Percentiles rank a stretch among this genome's conserved stretches.
phyloP scores from a whole-genome alignment of 306 rosid genomes.

The Trichosanthes truncata region DNA sequence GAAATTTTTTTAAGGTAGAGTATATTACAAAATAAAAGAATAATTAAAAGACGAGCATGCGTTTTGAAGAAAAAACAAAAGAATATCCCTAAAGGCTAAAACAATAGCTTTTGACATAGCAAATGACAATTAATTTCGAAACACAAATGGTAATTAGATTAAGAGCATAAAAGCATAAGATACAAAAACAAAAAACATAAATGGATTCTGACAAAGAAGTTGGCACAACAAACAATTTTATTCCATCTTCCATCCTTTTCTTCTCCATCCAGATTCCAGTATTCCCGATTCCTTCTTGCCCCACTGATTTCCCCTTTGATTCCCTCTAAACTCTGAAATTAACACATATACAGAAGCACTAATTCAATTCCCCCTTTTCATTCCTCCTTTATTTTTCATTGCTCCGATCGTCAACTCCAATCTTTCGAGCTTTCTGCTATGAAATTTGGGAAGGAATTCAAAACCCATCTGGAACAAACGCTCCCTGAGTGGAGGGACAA shows the following conservation, averaged over 20 bases:
- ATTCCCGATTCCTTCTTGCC: slow-evolving; percentile 7
- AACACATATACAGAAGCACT: no score
- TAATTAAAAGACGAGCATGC: no score
- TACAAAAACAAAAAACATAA: background rate
- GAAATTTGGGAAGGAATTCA: slow-evolving; percentile 95
- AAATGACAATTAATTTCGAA: background rate
- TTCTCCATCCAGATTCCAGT: background rate
- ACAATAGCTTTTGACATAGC: background rate
- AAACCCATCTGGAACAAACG: slow-evolving; percentile 75
- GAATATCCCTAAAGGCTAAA: background rate
- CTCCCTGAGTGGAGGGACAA: slow-evolving; percentile 99
- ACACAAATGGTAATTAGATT: background rate
- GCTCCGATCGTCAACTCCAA: background rate
- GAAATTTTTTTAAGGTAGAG: no score
- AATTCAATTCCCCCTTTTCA: background rate
- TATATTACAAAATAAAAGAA: no score
- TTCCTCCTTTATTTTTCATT: background rate
- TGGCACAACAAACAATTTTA: background rate
- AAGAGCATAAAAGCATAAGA: background rate
- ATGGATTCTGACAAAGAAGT: slow-evolving; percentile 3
- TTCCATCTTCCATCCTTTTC: background rate
- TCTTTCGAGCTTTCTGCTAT: slow-evolving; percentile 17
- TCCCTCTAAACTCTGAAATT: background rate
- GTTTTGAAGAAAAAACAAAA: background rate
- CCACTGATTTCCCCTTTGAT: background rate